phyloP scores from a whole-genome alignment of 257 asterid genomes.

The Datura wrightii region DNA sequence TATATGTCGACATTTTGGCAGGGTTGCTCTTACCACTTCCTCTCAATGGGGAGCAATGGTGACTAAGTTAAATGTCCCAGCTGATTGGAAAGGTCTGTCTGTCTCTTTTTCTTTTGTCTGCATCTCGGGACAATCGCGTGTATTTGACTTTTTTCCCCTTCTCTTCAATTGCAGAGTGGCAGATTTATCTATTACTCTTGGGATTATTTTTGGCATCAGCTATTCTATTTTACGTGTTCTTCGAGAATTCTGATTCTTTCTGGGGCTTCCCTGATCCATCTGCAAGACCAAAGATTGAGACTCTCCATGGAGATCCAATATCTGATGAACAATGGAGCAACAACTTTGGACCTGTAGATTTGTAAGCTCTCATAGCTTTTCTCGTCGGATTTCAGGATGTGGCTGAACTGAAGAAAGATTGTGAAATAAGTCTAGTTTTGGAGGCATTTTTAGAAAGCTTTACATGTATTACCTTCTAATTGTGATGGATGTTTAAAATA shows the following conservation, averaged over 20 bases:
- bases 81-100: conserved; percentile 98
- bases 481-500: neutral
- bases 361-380: conserved; percentile 29
- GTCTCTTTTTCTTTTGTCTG: conserved; percentile 29
- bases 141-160: neutral
- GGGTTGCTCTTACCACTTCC: conserved; percentile 87
- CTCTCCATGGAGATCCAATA: conserved; percentile 54
- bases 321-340: conserved; percentile 66
- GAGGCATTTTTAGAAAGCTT: neutral
- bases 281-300: conserved; percentile 48
- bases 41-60: conserved; percentile 85
- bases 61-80: conserved; percentile 83
- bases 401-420: neutral
- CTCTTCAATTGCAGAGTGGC: conserved; percentile 81
- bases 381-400: neutral
- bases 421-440: conserved; percentile 12
- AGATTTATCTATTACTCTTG: conserved; percentile 73
- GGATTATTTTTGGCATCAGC: conserved; percentile 88
- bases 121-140: neutral
- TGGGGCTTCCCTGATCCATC: conserved; percentile 88
- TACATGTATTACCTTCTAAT: neutral
- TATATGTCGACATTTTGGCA: conserved; percentile 40
- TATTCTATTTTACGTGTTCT: conserved; percentile 73
- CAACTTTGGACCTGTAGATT: conserved; percentile 56
- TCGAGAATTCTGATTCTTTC: conserved; percentile 86